These are phyloP conservation scores for Zygosaccharomyces pseudobailii DNA, from an alignment of 1,139 yeast genomes.

Conservation along the genomic window DNA sequence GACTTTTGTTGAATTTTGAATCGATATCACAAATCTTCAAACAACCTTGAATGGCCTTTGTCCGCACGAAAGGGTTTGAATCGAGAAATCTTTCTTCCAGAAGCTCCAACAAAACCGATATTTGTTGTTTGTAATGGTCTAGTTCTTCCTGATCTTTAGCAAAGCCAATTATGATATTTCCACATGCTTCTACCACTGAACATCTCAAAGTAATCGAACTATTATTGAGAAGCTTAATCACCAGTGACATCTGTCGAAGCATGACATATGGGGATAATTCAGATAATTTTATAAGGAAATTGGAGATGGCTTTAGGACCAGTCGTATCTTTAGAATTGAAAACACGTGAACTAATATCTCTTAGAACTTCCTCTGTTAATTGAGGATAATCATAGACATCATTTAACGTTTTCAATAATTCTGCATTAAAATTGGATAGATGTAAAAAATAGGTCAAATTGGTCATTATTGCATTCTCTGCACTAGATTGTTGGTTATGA, in stretches of 20 bases:
- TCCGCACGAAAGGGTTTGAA: slow-evolving; percentile 81
- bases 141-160: slow-evolving; percentile 47
- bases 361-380: slow-evolving; percentile 72
- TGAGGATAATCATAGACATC: slow-evolving; percentile 63
- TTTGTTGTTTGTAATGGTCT: slow-evolving; percentile 49
- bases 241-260: slow-evolving; percentile 68
- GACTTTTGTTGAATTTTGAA: slow-evolving; percentile 56
- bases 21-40: slow-evolving; percentile 60
- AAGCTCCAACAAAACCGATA: slow-evolving; percentile 61
- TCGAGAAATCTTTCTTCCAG: slow-evolving; percentile 76
- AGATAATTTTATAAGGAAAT: slow-evolving; percentile 66
- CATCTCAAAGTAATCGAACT: slow-evolving; percentile 78
- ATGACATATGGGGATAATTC: slow-evolving; percentile 69
- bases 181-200: slow-evolving; percentile 85
- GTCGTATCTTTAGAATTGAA: slow-evolving; percentile 78
- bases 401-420: slow-evolving; percentile 57
- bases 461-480: slow-evolving; percentile 75
- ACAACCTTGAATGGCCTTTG: slow-evolving; percentile 77
- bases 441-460: slow-evolving; percentile 79
- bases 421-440: slow-evolving; percentile 74
- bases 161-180: slow-evolving; percentile 62
- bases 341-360: slow-evolving; percentile 70
- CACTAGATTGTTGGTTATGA: slow-evolving; percentile 66
- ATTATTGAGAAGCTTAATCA: slow-evolving; percentile 72
- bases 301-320: slow-evolving; percentile 80